A percentile compares a stretch with the other conserved stretches of the same genome.
These are phyloP conservation scores for Leccinum boreale DNA, from an alignment of 768 basidiomycete genomes.

Conservation along the genomic window DNA sequence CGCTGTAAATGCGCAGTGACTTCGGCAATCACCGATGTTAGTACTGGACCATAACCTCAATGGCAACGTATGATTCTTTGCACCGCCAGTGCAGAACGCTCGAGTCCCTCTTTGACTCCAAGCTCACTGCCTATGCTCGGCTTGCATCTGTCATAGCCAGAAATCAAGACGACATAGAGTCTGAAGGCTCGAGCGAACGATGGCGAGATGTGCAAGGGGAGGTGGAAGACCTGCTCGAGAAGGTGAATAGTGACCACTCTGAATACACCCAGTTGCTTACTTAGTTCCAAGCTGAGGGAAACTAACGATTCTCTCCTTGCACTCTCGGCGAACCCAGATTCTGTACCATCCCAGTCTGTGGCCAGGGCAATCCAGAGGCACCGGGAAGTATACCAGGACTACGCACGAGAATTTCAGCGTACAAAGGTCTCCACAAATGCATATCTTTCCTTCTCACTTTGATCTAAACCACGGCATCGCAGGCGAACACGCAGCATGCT, in stretches of 20 bases:
- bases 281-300: conserved; percentile 67
- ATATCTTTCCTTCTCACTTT: neutral
- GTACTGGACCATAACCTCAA: conserved; percentile 22
- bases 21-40: conserved; percentile 18
- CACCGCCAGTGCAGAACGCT: conserved; percentile 91
- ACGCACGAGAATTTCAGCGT: conserved; percentile 76
- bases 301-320: conserved; percentile 76
- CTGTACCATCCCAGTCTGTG: conserved; percentile 74
- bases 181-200: conserved; percentile 64
- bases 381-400: conserved; percentile 85
- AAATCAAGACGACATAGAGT: conserved; percentile 59
- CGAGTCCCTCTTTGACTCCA: conserved; percentile 88
- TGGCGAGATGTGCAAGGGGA: conserved; percentile 85
- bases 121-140: conserved; percentile 87
- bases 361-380: conserved; percentile 88
- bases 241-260: conserved; percentile 48
- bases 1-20: conserved; percentile 1
- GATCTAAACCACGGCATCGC: conserved; percentile 2
- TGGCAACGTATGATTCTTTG: conserved; percentile 84
- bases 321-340: conserved; percentile 63
- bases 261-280: conserved; percentile 6
- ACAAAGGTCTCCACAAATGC: conserved; percentile 60
- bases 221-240: conserved; percentile 79
- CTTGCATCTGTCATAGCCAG: conserved; percentile 66
- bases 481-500: conserved; percentile 80